These are phyloP conservation scores for Epichloe amarillans DNA, from an alignment of 2,329 filamentous ascomycete species.

Conservation along the genomic window DNA sequence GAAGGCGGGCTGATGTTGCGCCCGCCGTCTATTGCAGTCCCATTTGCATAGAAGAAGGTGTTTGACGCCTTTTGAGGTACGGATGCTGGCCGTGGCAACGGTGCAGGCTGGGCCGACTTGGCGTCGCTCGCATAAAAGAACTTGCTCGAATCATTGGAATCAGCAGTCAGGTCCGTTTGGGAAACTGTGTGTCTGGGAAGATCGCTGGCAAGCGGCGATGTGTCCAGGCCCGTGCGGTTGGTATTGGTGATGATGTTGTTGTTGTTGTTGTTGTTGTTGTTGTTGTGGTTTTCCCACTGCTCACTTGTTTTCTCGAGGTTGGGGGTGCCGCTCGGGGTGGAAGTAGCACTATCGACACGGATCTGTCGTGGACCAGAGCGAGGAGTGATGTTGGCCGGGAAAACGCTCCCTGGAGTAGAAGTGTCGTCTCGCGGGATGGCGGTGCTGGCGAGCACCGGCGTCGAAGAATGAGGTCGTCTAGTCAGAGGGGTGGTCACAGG, in stretches of 20 bases:
- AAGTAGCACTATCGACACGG: conserved; percentile 54
- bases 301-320: conserved; percentile 29
- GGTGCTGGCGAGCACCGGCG: conserved; percentile 9
- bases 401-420: conserved; percentile 38
- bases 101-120: conserved; percentile 28
- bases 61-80: conserved; percentile 30
- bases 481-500: conserved; percentile 27
- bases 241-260: conserved; percentile 1
- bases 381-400: conserved; percentile 60
- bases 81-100: conserved; percentile 25
- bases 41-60: conserved; percentile 46
- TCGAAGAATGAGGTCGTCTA: conserved; percentile 17
- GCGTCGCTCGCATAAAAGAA: conserved; percentile 90
- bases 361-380: conserved; percentile 61
- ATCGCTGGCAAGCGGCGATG: conserved; percentile 20
- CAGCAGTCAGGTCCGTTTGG: conserved; percentile 15
- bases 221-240: conserved; percentile 15
- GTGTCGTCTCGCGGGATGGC: conserved; percentile 30
- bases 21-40: conserved; percentile 27
- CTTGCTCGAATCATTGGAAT: conserved; percentile 32
- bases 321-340: conserved; percentile 52
- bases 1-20: conserved; percentile 18
- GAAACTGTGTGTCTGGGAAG: conserved; percentile 13
- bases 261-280: background rate
- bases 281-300: conserved; percentile 24